Evolutionary conservation across 2,329 filamentous ascomycete species (phyloP).

Genomic region (Colletotrichum destructivum): DNA sequence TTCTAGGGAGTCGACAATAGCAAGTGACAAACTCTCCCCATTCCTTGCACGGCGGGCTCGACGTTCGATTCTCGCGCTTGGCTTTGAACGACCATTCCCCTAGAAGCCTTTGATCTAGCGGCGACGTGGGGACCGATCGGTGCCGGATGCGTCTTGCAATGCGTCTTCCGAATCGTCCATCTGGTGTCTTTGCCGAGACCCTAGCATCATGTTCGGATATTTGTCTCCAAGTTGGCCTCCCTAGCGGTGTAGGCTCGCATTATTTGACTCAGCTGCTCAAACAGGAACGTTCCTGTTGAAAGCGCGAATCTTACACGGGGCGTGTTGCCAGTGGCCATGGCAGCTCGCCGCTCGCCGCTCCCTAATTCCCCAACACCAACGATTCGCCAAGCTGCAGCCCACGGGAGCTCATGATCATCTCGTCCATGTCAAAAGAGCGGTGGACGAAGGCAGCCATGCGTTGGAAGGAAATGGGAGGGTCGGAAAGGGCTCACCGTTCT

Average conservation of each 20-base stretch:
- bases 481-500: conserved; percentile 37
- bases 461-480: conserved; percentile 21
- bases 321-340: conserved; percentile 32
- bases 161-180: conserved; percentile 31
- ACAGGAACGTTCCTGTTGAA: conserved; percentile 40
- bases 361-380: conserved; percentile 26
- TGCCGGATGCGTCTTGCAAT: conserved; percentile 9
- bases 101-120: conserved; percentile 21
- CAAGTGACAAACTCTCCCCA: background rate
- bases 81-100: background rate
- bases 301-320: conserved; percentile 32
- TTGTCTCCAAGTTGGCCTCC: conserved; percentile 33
- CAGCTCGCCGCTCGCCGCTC: background rate
- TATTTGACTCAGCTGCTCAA: conserved; percentile 35
- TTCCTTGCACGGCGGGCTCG: background rate
- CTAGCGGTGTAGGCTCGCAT: conserved; percentile 38
- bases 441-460: conserved; percentile 31
- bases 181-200: conserved; percentile 40
- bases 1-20: background rate
- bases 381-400: conserved; percentile 33
- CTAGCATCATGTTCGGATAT: conserved; percentile 20
- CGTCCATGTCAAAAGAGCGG: conserved; percentile 39
- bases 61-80: background rate
- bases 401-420: conserved; percentile 38
- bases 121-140: conserved; percentile 29